phyloP scores from a whole-genome alignment of 2,329 filamentous ascomycete genomes.

The Epichloe sibirici region DNA sequence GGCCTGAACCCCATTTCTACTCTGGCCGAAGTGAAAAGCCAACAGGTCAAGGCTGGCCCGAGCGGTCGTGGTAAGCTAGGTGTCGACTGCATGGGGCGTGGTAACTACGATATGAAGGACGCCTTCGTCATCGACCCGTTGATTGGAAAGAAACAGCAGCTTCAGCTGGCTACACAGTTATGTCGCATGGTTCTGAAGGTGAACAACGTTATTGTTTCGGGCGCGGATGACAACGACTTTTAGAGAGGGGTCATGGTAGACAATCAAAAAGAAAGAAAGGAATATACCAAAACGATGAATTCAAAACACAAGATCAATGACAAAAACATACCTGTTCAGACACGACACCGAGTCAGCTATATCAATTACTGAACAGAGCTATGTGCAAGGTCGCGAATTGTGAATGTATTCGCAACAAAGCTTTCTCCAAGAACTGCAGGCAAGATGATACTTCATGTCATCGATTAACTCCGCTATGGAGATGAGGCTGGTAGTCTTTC shows the following conservation, averaged over 20 bases:
- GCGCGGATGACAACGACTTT: slow-evolving; percentile 77
- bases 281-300: slow-evolving; percentile 13
- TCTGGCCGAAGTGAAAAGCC: slow-evolving; percentile 85
- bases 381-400: too few species aligned
- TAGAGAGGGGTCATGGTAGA: slow-evolving; percentile 30
- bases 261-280: slow-evolving; percentile 4
- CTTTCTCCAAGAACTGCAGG: too few species aligned
- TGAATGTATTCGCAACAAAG: too few species aligned
- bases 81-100: slow-evolving; percentile 94
- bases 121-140: slow-evolving; percentile 97
- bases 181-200: slow-evolving; percentile 97
- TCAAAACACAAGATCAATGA: not conserved
- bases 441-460: too few species aligned
- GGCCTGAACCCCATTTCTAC: slow-evolving; percentile 93
- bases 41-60: slow-evolving; percentile 68
- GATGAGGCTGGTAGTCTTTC: slow-evolving; percentile 6
- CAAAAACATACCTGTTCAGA: slow-evolving; percentile 7
- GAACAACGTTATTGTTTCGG: slow-evolving; percentile 91
- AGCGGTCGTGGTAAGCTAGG: slow-evolving; percentile 53
- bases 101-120: slow-evolving; percentile 94
- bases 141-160: slow-evolving; percentile 95
- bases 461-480: too few species aligned
- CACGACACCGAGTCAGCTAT: not conserved
- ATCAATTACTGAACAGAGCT: not conserved
- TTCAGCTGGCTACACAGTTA: slow-evolving; percentile 90